Evolutionary conservation across 2,329 filamentous ascomycete genomes (phyloP).

Genomic region (Sclerotinia trifoliorum): DNA sequence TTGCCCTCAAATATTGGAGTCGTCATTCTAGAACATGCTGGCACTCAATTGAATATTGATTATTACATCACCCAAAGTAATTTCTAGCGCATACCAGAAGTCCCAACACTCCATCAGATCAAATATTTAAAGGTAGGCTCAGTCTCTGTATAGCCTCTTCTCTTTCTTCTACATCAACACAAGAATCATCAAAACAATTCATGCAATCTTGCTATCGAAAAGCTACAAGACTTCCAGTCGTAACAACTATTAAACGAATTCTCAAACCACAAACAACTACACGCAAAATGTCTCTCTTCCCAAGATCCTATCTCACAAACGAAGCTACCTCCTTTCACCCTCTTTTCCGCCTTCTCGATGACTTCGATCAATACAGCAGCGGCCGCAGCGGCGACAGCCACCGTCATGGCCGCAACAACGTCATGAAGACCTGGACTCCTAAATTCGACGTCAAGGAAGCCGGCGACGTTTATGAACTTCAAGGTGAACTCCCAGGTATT

Average conservation of each 20-base stretch:
- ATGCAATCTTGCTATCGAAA: constrained; percentile 21
- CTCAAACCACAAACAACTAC: constrained; percentile 34
- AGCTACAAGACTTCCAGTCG: constrained; percentile 22
- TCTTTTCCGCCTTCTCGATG: constrained; percentile 63
- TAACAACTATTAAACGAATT: constrained; percentile 22
- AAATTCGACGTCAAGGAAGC: constrained; percentile 78
- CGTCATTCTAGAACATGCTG: constrained; percentile 11
- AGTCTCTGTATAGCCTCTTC: neutral
- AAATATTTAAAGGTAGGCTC: constrained; percentile 21
- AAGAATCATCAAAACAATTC: constrained; percentile 22
- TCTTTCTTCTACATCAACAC: constrained; percentile 21
- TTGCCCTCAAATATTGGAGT: neutral
- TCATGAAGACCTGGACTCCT: constrained; percentile 60
- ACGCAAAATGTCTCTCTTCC: constrained; percentile 60
- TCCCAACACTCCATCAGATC: neutral
- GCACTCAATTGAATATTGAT: neutral
- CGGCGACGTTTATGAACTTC: constrained; percentile 67
- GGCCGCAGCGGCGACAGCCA: constrained; percentile 12
- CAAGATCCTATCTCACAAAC: constrained; percentile 46
- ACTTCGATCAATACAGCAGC: constrained; percentile 57
- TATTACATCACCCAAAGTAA: constrained; percentile 1
- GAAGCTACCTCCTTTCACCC: constrained; percentile 51
- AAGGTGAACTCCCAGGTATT: constrained; percentile 76
- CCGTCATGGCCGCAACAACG: constrained; percentile 27
- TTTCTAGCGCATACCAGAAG: constrained; percentile 21